Base-by-base conservation (phyloP, 2,329 filamentous ascomycete genomes). In the Penicillium sp. region DNA sequence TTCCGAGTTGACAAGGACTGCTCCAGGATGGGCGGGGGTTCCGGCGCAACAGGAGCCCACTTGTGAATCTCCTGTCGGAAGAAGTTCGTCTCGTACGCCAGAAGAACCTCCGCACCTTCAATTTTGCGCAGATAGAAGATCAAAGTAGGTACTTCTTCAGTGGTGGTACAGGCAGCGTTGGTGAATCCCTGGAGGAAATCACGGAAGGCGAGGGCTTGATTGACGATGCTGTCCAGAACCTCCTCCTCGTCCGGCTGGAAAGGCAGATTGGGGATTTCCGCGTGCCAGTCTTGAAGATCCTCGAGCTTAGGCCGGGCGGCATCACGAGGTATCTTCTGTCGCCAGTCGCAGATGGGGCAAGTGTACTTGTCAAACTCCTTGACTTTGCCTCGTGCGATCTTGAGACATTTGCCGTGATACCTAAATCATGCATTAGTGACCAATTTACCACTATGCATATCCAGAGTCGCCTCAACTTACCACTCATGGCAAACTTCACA, bases 351-450 rank as follows among this genome's bases (percentile, higher is more conserved):
- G 57, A 99, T 95, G 0, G 94, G 94, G 66, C 94, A 99, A 1
- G 93, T 97, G 69, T 96, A 99, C 70, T 95, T 96, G 68, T 97
- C 94, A 58, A 96, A 93, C 68, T 97, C 94, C 74, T 97, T 97
- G 64, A 99, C 90, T 69, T 97, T 99, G 47, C 94, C 94, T 45
- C 94, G 85, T 2, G 94, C 94, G 66, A 99, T 96, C 77, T 99
- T 99, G 34, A 99, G 80, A 65, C 94, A 99, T 72, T 96, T 97
- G 54, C 94, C 93, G 66, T 99, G 94, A 68, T 99, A 99, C 89
- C 88, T 92, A 56, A 8, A 24, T 45, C 6, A 23, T 13, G 38
- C 47, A 51, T 76, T 65, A 76, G 63, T 45, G 33, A 31, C 52
- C 24, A 42, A 38, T 42, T 41, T 44, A 15, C 24, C 24, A 26